These are phyloP conservation scores for Suillus spraguei DNA, from an alignment of 768 basidiomycete genomes.

Conservation along the genomic window DNA sequence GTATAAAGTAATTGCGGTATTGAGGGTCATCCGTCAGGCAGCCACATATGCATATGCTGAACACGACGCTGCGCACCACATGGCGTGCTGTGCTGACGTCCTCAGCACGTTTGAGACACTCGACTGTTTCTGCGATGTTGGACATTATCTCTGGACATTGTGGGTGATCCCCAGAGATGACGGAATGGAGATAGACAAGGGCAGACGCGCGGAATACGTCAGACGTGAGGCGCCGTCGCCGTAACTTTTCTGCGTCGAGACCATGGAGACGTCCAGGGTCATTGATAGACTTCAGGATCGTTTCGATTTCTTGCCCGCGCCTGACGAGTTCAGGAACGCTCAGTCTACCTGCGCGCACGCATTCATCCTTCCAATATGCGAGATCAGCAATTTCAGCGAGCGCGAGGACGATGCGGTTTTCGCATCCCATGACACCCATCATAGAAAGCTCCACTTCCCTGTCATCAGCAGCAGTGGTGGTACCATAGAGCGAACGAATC, in stretches of 20 bases:
- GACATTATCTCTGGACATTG: constrained; percentile 62
- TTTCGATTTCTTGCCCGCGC: constrained; percentile 55
- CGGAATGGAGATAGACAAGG: constrained; percentile 72
- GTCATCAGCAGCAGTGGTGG: constrained; percentile 19
- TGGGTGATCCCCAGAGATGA: constrained; percentile 75
- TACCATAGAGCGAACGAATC: constrained; percentile 60
- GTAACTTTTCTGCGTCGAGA: constrained; percentile 14
- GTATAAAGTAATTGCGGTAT: constrained; percentile 46
- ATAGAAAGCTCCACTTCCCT: constrained; percentile 58
- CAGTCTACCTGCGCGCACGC: constrained; percentile 44
- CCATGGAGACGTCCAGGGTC: constrained; percentile 6
- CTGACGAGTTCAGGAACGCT: constrained; percentile 63
- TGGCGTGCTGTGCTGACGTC: constrained; percentile 44
- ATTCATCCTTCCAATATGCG: constrained; percentile 63
- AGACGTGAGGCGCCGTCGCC: constrained; percentile 49
- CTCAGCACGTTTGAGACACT: constrained; percentile 43
- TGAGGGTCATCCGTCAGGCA: constrained; percentile 57
- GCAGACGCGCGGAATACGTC: constrained; percentile 77
- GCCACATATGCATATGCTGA: constrained; percentile 74
- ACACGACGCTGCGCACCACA: constrained; percentile 79
- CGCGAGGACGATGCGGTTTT: constrained; percentile 80
- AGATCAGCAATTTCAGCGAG: constrained; percentile 74
- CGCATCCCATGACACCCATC: constrained; percentile 87
- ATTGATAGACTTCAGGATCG: constrained; percentile 25
- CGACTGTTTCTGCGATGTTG: constrained; percentile 58